Percentiles rank a stretch among this genome's conserved stretches.
Evolutionary conservation across 176 grass and related monocot genomes (phyloP).

Genomic region (Triticum turgidum): DNA sequence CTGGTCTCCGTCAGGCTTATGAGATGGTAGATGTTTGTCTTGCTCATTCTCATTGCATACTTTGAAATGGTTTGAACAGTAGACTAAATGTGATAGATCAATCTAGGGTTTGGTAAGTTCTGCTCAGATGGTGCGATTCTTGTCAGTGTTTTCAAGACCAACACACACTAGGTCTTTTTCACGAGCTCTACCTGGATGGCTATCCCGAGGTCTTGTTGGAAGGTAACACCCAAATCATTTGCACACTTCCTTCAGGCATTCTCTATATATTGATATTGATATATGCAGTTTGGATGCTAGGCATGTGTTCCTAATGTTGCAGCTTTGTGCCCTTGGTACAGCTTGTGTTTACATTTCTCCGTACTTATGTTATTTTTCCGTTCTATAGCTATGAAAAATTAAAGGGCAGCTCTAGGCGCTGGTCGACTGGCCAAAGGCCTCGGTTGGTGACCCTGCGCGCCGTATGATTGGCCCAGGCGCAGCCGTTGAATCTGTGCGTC

Average conservation of each 20-base stretch:
- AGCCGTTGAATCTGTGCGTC: no score
- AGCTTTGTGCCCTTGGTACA: not conserved
- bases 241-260: not conserved
- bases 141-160: slow-evolving; percentile 86
- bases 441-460: no score
- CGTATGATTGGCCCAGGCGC: no score
- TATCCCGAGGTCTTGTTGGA: slow-evolving; percentile 91
- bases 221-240: slow-evolving; percentile 53
- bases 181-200: slow-evolving; percentile 73
- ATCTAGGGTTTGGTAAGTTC: slow-evolving; percentile 91
- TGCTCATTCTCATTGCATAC: slow-evolving; percentile 14
- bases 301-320: not conserved
- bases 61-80: slow-evolving; percentile 24
- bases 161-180: slow-evolving; percentile 75
- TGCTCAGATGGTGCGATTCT: slow-evolving; percentile 83
- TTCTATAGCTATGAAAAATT: not conserved
- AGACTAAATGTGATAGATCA: slow-evolving; percentile 37
- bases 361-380: not conserved
- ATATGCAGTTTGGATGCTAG: slow-evolving; percentile 6
- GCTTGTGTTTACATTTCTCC: not conserved
- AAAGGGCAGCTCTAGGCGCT: no score
- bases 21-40: slow-evolving; percentile 64
- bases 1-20: slow-evolving; percentile 84
- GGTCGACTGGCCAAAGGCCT: no score
- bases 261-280: not conserved